These are phyloP conservation scores for Hypericum androsaemum DNA, from an alignment of 345 rosid genomes.

Conservation along the genomic window DNA sequence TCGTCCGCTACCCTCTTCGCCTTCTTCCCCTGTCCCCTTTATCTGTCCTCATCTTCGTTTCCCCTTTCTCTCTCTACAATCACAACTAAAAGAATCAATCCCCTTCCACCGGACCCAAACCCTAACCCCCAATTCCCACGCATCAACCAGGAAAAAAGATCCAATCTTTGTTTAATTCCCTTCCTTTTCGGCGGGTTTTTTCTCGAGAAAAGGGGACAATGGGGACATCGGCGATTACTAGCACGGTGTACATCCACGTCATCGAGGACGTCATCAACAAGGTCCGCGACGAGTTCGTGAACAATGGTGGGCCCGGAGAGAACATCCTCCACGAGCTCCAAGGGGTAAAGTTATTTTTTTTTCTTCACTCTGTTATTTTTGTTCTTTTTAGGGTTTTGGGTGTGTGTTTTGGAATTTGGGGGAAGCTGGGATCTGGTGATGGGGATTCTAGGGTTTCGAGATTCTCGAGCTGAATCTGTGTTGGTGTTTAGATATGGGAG, in stretches of 20 bases:
- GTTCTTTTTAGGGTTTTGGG: constrained; percentile 16
- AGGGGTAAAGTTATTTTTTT: constrained; percentile 41
- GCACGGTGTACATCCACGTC: constrained; percentile 68
- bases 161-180: not conserved
- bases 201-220: constrained; percentile 10
- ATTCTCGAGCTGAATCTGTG: not conserved
- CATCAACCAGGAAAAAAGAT: not conserved
- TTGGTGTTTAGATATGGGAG: constrained; percentile 65
- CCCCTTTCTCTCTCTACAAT: constrained; percentile 1
- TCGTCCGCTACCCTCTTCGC: constrained; percentile 36
- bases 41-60: constrained; percentile 17
- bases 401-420: constrained; percentile 4
- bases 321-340: constrained; percentile 78
- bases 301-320: constrained; percentile 81
- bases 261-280: constrained; percentile 88
- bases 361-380: not conserved
- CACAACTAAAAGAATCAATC: too few species aligned
- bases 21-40: not conserved
- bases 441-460: constrained; percentile 27
- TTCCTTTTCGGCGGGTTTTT: not conserved
- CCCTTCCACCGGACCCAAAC: constrained; percentile 10
- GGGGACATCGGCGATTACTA: constrained; percentile 52
- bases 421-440: not conserved
- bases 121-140: constrained; percentile 13
- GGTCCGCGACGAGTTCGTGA: constrained; percentile 81